Conservation (phyloP, 2,329 filamentous ascomycete species). For the Sarocladium strictum region DNA sequence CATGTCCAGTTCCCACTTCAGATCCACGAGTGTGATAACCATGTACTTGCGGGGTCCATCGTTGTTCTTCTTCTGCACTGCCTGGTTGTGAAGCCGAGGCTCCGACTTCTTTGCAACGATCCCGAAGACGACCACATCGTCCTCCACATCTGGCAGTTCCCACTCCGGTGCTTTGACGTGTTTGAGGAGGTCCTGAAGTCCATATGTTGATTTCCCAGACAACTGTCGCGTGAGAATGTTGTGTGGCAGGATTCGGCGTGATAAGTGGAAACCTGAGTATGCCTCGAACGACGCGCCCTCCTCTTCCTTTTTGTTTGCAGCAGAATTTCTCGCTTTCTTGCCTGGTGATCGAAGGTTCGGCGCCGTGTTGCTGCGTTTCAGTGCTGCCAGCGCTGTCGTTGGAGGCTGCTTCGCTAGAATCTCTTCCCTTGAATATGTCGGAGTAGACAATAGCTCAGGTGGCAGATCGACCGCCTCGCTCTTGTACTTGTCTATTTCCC, state of each 20-base stretch:
- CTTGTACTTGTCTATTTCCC: constrained; percentile 57
- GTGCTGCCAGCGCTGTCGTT: constrained; percentile 15
- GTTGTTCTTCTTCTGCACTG: constrained; percentile 32
- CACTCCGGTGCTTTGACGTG: constrained; percentile 79
- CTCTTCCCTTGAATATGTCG: constrained; percentile 59
- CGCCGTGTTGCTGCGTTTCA: constrained; percentile 39
- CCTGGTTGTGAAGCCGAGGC: constrained; percentile 58
- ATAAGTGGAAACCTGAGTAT: constrained; percentile 80
- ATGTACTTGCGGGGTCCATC: constrained; percentile 78
- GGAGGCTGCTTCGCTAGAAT: constrained; percentile 32
- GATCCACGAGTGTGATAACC: constrained; percentile 79
- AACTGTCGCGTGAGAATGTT: constrained; percentile 72
- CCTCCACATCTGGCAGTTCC: constrained; percentile 72
- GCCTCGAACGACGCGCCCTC: constrained; percentile 63
- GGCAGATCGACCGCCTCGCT: constrained; percentile 49
- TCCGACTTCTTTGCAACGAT: constrained; percentile 85
- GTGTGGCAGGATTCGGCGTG: constrained; percentile 77
- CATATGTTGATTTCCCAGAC: constrained; percentile 68
- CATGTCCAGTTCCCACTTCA: constrained; percentile 85
- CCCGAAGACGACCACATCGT: constrained; percentile 84
- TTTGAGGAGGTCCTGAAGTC: constrained; percentile 74
- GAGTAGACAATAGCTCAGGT: constrained; percentile 38
- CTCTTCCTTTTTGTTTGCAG: constrained; percentile 15
- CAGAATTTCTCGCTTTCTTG: constrained; percentile 12
- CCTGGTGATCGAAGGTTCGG: constrained; percentile 21